Percentiles rank a stretch among this genome's conserved stretches.
Conservation (phyloP, 495 filamentous ascomycete species). For the Lasiosphaeria hispida region DNA sequence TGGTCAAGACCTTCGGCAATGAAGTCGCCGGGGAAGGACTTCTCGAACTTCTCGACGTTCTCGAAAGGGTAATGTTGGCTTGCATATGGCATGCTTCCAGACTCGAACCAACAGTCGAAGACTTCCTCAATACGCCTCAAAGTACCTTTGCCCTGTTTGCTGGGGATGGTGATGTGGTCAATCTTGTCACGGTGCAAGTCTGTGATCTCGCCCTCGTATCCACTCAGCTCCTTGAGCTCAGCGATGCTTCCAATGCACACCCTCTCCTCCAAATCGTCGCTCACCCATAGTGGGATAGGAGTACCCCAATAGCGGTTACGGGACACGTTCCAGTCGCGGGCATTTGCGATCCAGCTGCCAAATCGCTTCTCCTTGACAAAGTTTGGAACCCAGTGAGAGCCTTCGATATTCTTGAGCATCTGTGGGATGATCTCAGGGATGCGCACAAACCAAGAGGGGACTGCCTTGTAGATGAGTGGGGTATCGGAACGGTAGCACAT, state of each 20-base stretch:
- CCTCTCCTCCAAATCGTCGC: constrained; percentile 79
- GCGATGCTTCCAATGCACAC: constrained; percentile 84
- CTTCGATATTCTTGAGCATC: constrained; percentile 86
- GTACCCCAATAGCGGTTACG: constrained; percentile 98
- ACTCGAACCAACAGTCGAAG: constrained; percentile 92
- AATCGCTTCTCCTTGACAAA: constrained; percentile 93
- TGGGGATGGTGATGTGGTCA: constrained; percentile 94
- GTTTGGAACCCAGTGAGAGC: constrained; percentile 89
- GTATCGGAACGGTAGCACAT: constrained; percentile 96
- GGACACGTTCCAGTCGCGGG: constrained; percentile 97
- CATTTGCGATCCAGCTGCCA: constrained; percentile 61
- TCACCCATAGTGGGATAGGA: constrained; percentile 92
- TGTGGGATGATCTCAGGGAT: constrained; percentile 80
- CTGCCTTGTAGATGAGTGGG: constrained; percentile 89
- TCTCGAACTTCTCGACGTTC: constrained; percentile 74
- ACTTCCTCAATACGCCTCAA: constrained; percentile 84
- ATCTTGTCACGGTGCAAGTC: constrained; percentile 95
- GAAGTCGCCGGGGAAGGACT: constrained; percentile 91
- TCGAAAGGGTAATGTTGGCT: constrained; percentile 94
- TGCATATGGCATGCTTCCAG: constrained; percentile 95
- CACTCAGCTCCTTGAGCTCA: constrained; percentile 84
- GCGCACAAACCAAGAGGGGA: constrained; percentile 95
- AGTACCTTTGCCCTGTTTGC: constrained; percentile 80
- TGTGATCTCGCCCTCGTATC: constrained; percentile 77
- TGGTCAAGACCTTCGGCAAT: constrained; percentile 87